These are phyloP conservation scores for Hypoxylon sp. DNA, from an alignment of 2,329 filamentous ascomycete species.

Conservation along the genomic window DNA sequence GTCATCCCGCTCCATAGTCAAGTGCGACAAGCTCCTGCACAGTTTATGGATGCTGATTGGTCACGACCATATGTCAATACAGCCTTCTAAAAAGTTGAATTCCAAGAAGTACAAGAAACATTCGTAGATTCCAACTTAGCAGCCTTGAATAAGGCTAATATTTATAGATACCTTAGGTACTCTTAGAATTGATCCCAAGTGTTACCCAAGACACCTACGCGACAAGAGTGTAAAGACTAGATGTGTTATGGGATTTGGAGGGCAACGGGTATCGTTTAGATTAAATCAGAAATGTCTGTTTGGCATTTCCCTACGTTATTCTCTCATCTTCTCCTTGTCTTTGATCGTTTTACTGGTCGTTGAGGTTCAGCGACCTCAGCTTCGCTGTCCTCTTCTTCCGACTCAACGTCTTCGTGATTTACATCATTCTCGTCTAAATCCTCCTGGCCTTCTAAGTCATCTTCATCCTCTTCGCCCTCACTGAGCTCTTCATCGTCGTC, in stretches of 20 bases:
- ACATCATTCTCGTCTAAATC: slow-evolving; percentile 72
- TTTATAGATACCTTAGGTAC: neutral
- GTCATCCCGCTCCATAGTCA: neutral
- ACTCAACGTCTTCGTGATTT: slow-evolving; percentile 71
- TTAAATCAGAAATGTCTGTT: slow-evolving; percentile 46
- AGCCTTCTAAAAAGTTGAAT: too few relatives aligned
- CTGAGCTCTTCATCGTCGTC: slow-evolving; percentile 69
- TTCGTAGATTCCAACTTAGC: too few relatives aligned
- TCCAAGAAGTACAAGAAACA: too few relatives aligned
- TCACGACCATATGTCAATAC: too few relatives aligned
- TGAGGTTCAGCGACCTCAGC: slow-evolving; percentile 63
- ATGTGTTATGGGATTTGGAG: slow-evolving; percentile 7
- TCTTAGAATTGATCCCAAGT: slow-evolving; percentile 2
- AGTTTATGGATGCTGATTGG: too few relatives aligned
- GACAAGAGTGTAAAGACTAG: neutral
- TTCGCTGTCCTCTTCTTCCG: slow-evolving; percentile 70
- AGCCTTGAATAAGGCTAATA: neutral
- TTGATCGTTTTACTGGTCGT: slow-evolving; percentile 59
- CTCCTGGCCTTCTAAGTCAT: slow-evolving; percentile 64
- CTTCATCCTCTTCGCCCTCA: slow-evolving; percentile 60
- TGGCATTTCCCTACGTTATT: slow-evolving; percentile 23
- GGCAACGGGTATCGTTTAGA: slow-evolving; percentile 49
- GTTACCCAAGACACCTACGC: neutral
- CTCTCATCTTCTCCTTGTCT: slow-evolving; percentile 57
- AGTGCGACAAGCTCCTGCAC: neutral